These are phyloP conservation scores for Omphalotus guepiniiformis DNA, from an alignment of 768 basidiomycete species.

Conservation along the genomic window DNA sequence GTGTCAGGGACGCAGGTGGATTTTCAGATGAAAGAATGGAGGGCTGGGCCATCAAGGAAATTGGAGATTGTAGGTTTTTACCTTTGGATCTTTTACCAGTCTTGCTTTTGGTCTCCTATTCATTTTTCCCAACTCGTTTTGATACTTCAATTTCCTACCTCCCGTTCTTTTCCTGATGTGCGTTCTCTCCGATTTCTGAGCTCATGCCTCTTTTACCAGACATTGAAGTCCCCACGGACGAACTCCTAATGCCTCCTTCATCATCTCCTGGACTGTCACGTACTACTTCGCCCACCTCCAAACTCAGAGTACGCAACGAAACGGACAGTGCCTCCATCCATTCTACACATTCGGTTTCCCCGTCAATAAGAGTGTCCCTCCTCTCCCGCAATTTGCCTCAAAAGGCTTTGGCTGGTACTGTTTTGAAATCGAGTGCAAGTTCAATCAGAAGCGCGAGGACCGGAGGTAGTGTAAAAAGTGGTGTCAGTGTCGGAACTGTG, in stretches of 20 bases:
- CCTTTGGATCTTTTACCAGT: background rate
- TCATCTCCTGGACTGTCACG: constrained; percentile 15
- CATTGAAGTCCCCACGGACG: constrained; percentile 75
- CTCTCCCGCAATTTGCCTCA: constrained; percentile 30
- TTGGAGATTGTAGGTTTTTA: constrained; percentile 64
- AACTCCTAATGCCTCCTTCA: constrained; percentile 49
- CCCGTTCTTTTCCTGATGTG: constrained; percentile 1
- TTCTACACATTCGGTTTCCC: constrained; percentile 3
- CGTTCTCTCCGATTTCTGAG: background rate
- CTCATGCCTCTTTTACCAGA: constrained; percentile 36
- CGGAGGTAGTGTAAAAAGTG: constrained; percentile 7
- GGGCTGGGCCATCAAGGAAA: constrained; percentile 85
- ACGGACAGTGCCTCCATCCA: constrained; percentile 37
- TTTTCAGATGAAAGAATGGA: constrained; percentile 54
- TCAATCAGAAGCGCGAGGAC: constrained; percentile 34
- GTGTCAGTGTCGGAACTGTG: constrained; percentile 19
- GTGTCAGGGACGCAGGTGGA: constrained; percentile 10
- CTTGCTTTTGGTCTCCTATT: no score
- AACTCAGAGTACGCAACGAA: constrained; percentile 24
- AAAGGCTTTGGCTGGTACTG: background rate
- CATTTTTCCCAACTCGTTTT: no score
- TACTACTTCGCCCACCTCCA: constrained; percentile 23
- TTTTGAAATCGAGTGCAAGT: constrained; percentile 4
- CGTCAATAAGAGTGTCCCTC: constrained; percentile 17
- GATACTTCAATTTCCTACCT: constrained; percentile 1